phyloP scores from a whole-genome alignment of 805 yeast genomes.

The Pichia cephalocereana region DNA sequence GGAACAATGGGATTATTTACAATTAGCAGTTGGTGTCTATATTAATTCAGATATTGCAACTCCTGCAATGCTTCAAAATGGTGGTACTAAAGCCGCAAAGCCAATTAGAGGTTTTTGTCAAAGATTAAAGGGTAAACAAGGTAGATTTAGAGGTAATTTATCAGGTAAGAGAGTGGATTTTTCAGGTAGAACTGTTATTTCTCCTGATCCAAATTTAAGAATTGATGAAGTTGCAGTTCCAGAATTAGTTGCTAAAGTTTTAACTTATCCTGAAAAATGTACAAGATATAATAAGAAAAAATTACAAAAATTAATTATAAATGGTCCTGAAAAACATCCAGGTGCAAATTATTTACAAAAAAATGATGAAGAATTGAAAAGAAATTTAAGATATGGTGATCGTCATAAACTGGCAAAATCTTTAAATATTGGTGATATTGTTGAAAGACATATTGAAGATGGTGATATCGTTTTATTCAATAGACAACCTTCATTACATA shows the following conservation, averaged over 20 bases:
- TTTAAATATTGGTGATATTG: slow-evolving; percentile 80
- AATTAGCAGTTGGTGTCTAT: slow-evolving; percentile 92
- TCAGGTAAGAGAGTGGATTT: slow-evolving; percentile 99
- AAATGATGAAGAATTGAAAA: slow-evolving; percentile 73
- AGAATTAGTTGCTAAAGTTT: slow-evolving; percentile 87
- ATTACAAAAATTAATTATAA: slow-evolving; percentile 60
- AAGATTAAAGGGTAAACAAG: slow-evolving; percentile 96
- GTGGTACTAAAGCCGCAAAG: slow-evolving; percentile 47
- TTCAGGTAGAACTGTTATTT: slow-evolving; percentile 95
- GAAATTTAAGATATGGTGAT: slow-evolving; percentile 87
- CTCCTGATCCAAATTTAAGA: slow-evolving; percentile 93
- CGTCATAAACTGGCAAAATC: slow-evolving; percentile 65
- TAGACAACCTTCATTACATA: slow-evolving; percentile 95
- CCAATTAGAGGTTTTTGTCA: slow-evolving; percentile 96
- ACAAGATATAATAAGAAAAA: slow-evolving; percentile 79
- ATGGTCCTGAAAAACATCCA: slow-evolving; percentile 87
- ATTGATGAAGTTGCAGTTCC: slow-evolving; percentile 99
- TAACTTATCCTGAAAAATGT: slow-evolving; percentile 93
- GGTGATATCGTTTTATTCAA: slow-evolving; percentile 94
- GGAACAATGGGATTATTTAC: slow-evolving; percentile 99
- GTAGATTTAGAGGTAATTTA: slow-evolving; percentile 95
- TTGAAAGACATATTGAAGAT: slow-evolving; percentile 94
- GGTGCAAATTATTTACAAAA: slow-evolving; percentile 92
- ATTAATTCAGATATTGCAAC: slow-evolving; percentile 92
- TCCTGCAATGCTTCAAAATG: slow-evolving; percentile 63